Conservation (phyloP, 2,329 filamentous ascomycete species). For the Trichophyton verrucosum region DNA sequence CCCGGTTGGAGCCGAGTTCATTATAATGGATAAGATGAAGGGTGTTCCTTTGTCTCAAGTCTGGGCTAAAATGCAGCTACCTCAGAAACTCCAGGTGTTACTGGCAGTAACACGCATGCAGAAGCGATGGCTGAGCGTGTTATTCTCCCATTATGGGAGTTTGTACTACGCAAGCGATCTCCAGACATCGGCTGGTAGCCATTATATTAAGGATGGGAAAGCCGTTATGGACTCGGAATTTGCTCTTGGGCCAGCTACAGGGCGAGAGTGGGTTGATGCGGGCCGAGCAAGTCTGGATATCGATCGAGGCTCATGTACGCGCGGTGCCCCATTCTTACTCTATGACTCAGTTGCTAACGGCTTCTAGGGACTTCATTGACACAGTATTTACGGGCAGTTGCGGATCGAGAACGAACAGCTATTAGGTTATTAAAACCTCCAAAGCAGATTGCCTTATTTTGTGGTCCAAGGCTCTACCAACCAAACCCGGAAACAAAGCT, state of each 20-base stretch:
- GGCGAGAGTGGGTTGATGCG: conserved; percentile 20
- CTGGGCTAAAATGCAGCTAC: conserved; percentile 17
- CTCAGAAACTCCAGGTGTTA: conserved; percentile 19
- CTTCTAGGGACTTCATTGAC: conserved; percentile 18
- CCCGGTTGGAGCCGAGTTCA: conserved; percentile 14
- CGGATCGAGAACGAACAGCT: conserved; percentile 17
- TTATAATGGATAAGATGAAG: conserved; percentile 21
- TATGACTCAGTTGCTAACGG: conserved; percentile 14
- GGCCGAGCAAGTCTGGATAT: conserved; percentile 18
- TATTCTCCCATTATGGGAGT: conserved; percentile 21
- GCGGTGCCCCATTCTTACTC: background rate
- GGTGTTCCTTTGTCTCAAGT: conserved; percentile 13
- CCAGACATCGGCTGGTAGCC: conserved; percentile 12
- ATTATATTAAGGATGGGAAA: conserved; percentile 18
- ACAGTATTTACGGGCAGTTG: conserved; percentile 19
- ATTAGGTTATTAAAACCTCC: conserved; percentile 16
- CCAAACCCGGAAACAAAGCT: conserved; percentile 19
- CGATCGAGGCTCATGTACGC: conserved; percentile 21
- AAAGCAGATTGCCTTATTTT: conserved; percentile 20
- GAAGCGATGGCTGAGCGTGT: conserved; percentile 19
- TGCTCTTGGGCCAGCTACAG: conserved; percentile 19
- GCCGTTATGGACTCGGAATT: conserved; percentile 16
- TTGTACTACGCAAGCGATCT: conserved; percentile 19
- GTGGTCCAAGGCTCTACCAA: conserved; percentile 21
- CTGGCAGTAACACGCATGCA: conserved; percentile 19